Base-by-base conservation (phyloP, 208 protist genomes). In the Crithidia mellificae region DNA sequence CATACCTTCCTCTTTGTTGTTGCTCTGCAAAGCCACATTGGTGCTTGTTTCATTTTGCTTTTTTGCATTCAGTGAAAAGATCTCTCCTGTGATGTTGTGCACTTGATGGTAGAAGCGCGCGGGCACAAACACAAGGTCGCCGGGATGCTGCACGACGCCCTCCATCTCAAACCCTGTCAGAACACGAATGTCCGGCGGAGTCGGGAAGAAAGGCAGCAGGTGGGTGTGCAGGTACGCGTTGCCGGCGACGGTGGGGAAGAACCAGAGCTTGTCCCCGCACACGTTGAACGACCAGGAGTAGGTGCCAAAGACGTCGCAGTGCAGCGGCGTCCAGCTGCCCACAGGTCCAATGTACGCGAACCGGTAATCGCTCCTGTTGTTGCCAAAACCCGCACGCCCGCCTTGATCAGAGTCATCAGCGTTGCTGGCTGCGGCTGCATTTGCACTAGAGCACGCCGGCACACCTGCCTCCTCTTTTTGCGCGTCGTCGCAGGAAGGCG, bases 271-370 rank as follows among this genome's bases (percentile, higher is more conserved):
- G 52, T 80, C 76, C 0, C 91, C 88, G 61, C 84, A 85, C 25
- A 94, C 80, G 83, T 94, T 94, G 55, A 94, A 68, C 12, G 91
- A 96, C 88, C 88, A 96, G 1, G 81, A 91, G 81, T 91, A 96
- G 32, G 85, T 92, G 55, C 88, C 88, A 56, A 93, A 94, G 14
- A 96, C 91, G 63, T 96, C 91, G 73, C 80, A 83, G 65, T 96
- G 91, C 44, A 96, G 69, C 36, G 72, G 76, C 22, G 88, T 96
- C 83, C 83, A 90, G 47, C 77, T 89, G 34, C 66, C 58, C 6
- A 78, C 68, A 2, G 80, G 59, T 14, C 88, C 88, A 54, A 96
- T 88, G 78, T 94, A 96, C 32, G 78, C 84, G 58, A 96, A 94
- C 22, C 91, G 86, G 63, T 94, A 94, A 56, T 94, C 88, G 58